Evolutionary conservation across 805 yeast species (phyloP), one percentile per base, ranked within the genome.

Genomic region (Diddensiella transvaalensis): DNA sequence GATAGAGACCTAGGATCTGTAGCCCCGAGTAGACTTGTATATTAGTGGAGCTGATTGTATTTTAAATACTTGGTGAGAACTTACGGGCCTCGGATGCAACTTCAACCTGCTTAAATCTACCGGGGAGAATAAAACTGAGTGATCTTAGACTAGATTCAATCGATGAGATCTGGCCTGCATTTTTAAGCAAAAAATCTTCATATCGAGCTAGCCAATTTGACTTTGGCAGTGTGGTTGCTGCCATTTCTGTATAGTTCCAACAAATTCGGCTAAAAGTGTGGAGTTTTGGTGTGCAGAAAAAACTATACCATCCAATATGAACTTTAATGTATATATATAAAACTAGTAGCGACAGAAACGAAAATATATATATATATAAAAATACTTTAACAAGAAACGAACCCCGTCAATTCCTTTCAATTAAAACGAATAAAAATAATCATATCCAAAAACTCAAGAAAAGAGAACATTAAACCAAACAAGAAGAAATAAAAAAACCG

Each of bases 41-140:
- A n/a, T n/a, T n/a, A n/a, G n/a, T n/a, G n/a, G n/a, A n/a, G n/a
- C n/a, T n/a, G n/a, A n/a, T n/a, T n/a, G n/a, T n/a, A n/a, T 22
- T 44, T 41, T 29, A 47, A 35, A 40, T 3, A 18, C 15, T 24
- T n/a, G 10, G 47, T 17, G 21, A 18, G 22, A 8, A 26, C 32
- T 26, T 26, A 26, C 32, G 32, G 32, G 63, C 59, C 54, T 70
- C 74, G 3, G 71, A 50, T 4, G 63, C 63, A 18, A 70, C 52
- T 53, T 70, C 75, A 26, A 64, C 67, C 19, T 69, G 64, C 35
- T 69, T 61, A 51, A 63, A 63, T 45, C 68, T 67, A 3, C 73
- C 71, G 1, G 75, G 74, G 10, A 67, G 51, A 30, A 71, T 52
- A 46, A 64, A 63, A 8, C 65, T 60, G 26, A 71, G 52, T 29